Evolutionary conservation across 257 asterid genomes (phyloP).

Genomic region (Solanum rostratum): DNA sequence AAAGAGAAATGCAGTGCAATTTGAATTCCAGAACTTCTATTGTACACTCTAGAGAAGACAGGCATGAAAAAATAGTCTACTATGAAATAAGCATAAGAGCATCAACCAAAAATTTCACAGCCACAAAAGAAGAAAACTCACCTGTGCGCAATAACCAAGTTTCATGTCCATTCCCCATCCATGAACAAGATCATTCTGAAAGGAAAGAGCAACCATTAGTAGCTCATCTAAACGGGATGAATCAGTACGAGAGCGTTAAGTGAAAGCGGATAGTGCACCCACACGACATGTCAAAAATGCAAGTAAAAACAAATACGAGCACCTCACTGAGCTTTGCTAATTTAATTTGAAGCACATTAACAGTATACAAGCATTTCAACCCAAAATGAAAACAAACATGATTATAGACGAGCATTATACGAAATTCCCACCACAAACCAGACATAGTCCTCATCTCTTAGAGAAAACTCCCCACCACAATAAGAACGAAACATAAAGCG

Average conservation of each 20-base stretch:
- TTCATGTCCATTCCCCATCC: constrained; percentile 99
- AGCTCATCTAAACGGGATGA: not conserved
- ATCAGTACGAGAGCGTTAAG: not conserved
- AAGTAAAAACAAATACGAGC: not conserved
- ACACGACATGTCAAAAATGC: not conserved
- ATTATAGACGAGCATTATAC: not conserved
- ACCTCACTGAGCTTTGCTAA: not conserved
- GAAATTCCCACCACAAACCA: not conserved
- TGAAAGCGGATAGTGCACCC: not conserved
- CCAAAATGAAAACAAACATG: not conserved
- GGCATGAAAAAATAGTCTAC: not conserved
- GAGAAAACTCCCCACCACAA: not conserved
- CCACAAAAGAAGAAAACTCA: constrained; percentile 5
- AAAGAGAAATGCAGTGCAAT: not conserved
- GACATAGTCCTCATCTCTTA: not conserved
- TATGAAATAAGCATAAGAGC: not conserved
- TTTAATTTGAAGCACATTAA: not conserved
- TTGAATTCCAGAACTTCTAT: not conserved
- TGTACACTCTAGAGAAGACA: not conserved
- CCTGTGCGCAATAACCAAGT: constrained; percentile 98
- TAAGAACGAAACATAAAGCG: not conserved
- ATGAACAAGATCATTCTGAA: constrained; percentile 97
- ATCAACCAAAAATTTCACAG: not conserved
- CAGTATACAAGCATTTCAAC: not conserved
- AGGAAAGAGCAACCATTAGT: not conserved